Evolutionary conservation across 2,329 filamentous ascomycete genomes (phyloP), one percentile per base, ranked within the genome.

Genomic region (Fusarium solani-melongenae): DNA sequence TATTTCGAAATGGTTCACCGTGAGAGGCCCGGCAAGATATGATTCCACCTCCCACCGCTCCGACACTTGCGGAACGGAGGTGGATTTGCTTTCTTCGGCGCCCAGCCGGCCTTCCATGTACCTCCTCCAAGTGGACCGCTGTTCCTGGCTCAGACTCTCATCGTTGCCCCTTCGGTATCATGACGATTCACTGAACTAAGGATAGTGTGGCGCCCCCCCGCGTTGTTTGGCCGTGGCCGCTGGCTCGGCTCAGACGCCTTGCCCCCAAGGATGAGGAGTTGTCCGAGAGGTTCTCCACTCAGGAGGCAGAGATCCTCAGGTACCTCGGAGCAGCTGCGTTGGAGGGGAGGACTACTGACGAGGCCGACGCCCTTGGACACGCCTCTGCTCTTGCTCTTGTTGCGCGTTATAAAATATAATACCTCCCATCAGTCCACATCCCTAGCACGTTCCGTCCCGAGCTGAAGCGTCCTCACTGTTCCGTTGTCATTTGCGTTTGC

Each of bases 171-270:
- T 62, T 67, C 64, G 62, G 58, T 67, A 53, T 62, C 61, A 78
- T 77, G 76, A 77, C 74, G 76, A 73, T 66, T 59, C 65, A n/a
- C 65, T 66, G 56, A 66, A 73, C 76, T 75, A 71, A 77, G 76
- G 71, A 77, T 76, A 78, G 74, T 68, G 63, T 73, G 66, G 66
- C 64, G 55, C 41, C 62, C 75, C 75, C 75, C 72, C 76, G 72
- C 70, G 76, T 74, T 77, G 61, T 59, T 68, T 76, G 72, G 69
- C 65, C 64, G 49, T 68, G 53, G 59, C 29, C 64, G 29, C 55
- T 39, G 46, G 29, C 33, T 62, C 60, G 70, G 62, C 49, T 60
- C 59, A 64, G 60, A 57, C 59, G 67, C 66, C 44, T 72, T 36
- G 34, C 29, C 65, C 66, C 69, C 71, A 65, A 64, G 58, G 51